Evolutionary conservation across 139 green algal species (phyloP).

Genomic region (Chlorella sorokiniana): DNA sequence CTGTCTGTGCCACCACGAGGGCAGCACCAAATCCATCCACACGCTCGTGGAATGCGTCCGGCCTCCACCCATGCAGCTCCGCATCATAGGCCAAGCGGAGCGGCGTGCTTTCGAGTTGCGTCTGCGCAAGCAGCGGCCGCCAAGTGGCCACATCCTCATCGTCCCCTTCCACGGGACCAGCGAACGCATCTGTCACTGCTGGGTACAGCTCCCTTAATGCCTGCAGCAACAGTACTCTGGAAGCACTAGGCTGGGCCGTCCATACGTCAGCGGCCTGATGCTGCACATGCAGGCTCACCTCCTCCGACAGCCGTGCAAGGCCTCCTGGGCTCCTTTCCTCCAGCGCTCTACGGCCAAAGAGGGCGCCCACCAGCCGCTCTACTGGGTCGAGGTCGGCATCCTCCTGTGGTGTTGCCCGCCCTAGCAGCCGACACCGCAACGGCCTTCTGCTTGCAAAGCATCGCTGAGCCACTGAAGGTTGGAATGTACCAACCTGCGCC

Average conservation of each 20-base stretch:
- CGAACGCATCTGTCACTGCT: conserved; percentile 55
- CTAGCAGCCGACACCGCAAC: too few relatives aligned
- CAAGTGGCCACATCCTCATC: conserved; percentile 41
- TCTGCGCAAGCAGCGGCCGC: conserved; percentile 69
- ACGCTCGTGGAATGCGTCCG: conserved; percentile 61
- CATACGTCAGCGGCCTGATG: neutral
- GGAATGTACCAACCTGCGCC: too few relatives aligned
- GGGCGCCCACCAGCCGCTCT: conserved; percentile 47
- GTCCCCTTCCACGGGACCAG: conserved; percentile 59
- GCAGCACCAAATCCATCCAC: conserved; percentile 69
- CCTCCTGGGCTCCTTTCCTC: conserved; percentile 64
- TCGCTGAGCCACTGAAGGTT: too few relatives aligned
- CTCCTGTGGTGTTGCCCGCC: too few relatives aligned
- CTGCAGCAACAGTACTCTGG: neutral
- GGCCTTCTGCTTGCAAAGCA: too few relatives aligned
- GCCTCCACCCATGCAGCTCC: conserved; percentile 63
- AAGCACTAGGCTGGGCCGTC: neutral
- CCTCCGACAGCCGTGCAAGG: conserved; percentile 63
- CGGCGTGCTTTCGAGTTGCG: conserved; percentile 62
- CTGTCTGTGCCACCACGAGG: conserved; percentile 29
- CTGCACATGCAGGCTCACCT: conserved; percentile 18
- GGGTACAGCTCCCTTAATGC: conserved; percentile 55
- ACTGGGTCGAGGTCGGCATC: conserved; percentile 56
- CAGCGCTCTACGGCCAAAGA: conserved; percentile 71
- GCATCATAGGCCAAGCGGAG: conserved; percentile 69